Base-by-base conservation (phyloP, 1,284 basidiomycete species). In the Ceratobasidium sp. region DNA sequence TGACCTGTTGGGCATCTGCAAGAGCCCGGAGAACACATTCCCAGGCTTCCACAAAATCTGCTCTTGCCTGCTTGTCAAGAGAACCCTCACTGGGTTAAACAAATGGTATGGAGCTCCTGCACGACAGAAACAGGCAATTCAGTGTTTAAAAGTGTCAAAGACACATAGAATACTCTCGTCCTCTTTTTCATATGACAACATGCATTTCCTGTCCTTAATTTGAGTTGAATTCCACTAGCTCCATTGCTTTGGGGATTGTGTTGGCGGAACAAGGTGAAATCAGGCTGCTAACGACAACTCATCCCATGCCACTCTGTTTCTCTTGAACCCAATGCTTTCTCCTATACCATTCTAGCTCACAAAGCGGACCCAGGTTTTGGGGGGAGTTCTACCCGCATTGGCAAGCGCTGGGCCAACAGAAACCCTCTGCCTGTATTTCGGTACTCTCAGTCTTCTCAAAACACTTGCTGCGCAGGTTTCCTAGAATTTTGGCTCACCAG, bases 1-100 rank as follows among this genome's bases (percentile, higher is more conserved):
- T 1, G 85, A 85, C 76, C 80, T 85, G 0, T 83, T 82, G 0
- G 83, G 84, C 0, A 83, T 84, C 21, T 79, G 79, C 64, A 79
- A 78, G 47, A 66, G 80, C 26, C 81, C 85, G 2, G 81, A 84
- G 66, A 59, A 78, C 0, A 76, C 77, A 38, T 85, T 78, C 73
- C 84, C 83, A 0, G n/a, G 80, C 1, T 74, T 85, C 6, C 77
- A 79, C 3, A 41, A 61, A 0, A 54, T 58, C 4, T 78, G 82
- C 0, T 41, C 52, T 0, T 76, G 75, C 3, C 73, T 41, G 0
- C 74, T 85, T 0, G 83, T 85, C 13, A 13, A 55, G 0, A 73
- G 76, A 16, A 83, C 82, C 0, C 67, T 85, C 0, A 57, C 69
- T 0, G 83, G 84, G 0, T 82, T 80, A 73, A 78, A 76, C 5